Evolutionary conservation across 768 basidiomycete species (phyloP), one percentile per base, ranked within the genome.

Genomic region (Boletus sensibilis): DNA sequence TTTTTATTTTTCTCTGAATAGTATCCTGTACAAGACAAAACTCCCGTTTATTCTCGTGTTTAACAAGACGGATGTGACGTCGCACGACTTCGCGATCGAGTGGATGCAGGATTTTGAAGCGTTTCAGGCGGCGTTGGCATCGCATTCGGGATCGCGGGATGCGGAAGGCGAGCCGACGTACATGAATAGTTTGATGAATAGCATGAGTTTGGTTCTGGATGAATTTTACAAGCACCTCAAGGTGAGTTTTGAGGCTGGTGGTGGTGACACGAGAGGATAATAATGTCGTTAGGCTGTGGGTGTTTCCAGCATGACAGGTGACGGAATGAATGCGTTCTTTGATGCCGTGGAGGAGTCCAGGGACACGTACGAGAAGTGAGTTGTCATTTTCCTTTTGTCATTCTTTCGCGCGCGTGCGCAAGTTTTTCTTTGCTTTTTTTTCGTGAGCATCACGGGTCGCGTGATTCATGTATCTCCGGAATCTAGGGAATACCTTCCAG

Each of bases 21-120:
- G 94, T 59, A 98, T 99, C 62, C 77, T 99, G 16, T 99, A 99
- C 78, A 99, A 99, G 75, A 98, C 95, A 7, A 93, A 94, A 60
- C 79, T 98, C 1, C 97, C 97, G 1, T 98, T 99, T 73, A 88
- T 99, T 60, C 81, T 98, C 29, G 95, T 98, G 33, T 99, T 99
- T 79, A 99, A 99, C 78, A 99, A 99, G 76, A 98, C 86, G 6
- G 97, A 99, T 71, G 94, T 92, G 4, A 82, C 90, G 68, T 79
- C 87, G 2, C 93, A 98, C 69, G 82, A 85, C 38, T 98, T 97
- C 72, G 97, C 97, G 11, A 60, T 97, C 29, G 93, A 95, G 59
- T 99, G 97, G 97, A 98, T 98, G 96, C 79, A 84, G 44, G 97
- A 99, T 69, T 99, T 98, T 66, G 96, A 99, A 71, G 84, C 83